A percentile compares a stretch with the other conserved stretches of the same genome.
Evolutionary conservation across 2,329 filamentous ascomycete species (phyloP).

Genomic region (Aspergillus awamori): DNA sequence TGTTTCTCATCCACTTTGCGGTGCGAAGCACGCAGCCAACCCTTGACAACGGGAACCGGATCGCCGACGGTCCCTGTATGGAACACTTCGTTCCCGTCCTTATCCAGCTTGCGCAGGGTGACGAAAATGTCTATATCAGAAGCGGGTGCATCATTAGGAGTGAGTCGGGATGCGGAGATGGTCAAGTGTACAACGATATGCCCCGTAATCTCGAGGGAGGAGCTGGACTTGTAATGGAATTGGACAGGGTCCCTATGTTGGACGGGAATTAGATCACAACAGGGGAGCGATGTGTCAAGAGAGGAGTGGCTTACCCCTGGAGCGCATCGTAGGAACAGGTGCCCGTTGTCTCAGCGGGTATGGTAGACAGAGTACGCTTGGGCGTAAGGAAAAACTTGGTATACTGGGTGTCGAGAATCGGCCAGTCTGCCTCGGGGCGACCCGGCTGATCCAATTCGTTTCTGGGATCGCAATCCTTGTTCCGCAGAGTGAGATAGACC

Average conservation of each 20-base stretch:
- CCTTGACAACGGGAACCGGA: constrained; percentile 55
- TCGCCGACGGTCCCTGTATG: constrained; percentile 59
- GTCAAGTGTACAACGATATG: constrained; percentile 65
- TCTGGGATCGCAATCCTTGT: constrained; percentile 67
- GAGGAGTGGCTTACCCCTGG: background rate
- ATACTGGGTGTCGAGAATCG: background rate
- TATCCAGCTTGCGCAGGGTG: constrained; percentile 53
- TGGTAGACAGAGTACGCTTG: background rate
- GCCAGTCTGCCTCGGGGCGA: background rate
- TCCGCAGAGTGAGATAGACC: constrained; percentile 62
- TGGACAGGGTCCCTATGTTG: background rate
- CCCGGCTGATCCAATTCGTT: constrained; percentile 56
- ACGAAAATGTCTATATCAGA: constrained; percentile 57
- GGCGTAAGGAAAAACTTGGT: background rate
- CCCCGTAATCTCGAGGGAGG: constrained; percentile 62
- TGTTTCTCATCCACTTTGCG: constrained; percentile 49
- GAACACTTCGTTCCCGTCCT: constrained; percentile 51
- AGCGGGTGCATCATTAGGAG: background rate
- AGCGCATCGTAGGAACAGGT: background rate
- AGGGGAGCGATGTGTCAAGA: background rate
- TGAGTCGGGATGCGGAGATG: constrained; percentile 52
- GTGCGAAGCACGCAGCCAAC: constrained; percentile 55
- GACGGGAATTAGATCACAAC: constrained; percentile 15
- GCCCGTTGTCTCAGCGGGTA: accelerated
- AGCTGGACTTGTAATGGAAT: background rate